Conservation (phyloP, 78 protist species). For the Planoprotostelium fungivorum region DNA sequence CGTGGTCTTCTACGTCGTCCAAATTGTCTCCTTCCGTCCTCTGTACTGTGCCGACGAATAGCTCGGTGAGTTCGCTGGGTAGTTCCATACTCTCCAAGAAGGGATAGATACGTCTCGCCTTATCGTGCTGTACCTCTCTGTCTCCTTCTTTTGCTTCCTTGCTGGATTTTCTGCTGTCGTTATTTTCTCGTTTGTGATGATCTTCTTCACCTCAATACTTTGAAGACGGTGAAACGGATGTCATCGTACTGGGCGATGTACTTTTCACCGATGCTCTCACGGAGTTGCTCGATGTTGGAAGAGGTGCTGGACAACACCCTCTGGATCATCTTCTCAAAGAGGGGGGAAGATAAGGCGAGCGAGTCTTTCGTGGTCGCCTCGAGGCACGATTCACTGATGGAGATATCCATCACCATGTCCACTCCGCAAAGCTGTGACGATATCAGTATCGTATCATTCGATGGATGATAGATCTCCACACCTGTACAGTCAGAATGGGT, state of each 20-base stretch:
- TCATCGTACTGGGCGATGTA: background rate
- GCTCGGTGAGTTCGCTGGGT: background rate
- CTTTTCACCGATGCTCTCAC: background rate
- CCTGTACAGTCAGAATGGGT: background rate
- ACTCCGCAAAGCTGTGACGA: background rate
- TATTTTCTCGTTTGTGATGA: too few species aligned
- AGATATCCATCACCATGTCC: background rate
- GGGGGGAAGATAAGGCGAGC: background rate
- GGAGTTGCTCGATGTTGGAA: background rate
- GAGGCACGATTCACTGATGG: background rate
- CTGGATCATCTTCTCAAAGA: background rate
- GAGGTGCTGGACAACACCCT: background rate
- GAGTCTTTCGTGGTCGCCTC: background rate
- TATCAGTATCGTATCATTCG: background rate
- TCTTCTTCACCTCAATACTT: background rate
- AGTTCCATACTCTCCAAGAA: background rate
- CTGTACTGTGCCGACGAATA: background rate
- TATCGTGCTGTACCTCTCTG: background rate
- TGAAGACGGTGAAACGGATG: background rate
- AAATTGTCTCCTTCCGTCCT: background rate
- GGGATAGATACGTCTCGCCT: background rate
- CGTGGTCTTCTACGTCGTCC: background rate
- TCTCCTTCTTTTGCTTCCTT: background rate
- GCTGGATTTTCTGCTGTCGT: too few species aligned
- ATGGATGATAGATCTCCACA: background rate